Evolutionary conservation across 2,329 filamentous ascomycete species (phyloP), one percentile per base, ranked within the genome.

Genomic region (Phaeophleospora eucalypticola): DNA sequence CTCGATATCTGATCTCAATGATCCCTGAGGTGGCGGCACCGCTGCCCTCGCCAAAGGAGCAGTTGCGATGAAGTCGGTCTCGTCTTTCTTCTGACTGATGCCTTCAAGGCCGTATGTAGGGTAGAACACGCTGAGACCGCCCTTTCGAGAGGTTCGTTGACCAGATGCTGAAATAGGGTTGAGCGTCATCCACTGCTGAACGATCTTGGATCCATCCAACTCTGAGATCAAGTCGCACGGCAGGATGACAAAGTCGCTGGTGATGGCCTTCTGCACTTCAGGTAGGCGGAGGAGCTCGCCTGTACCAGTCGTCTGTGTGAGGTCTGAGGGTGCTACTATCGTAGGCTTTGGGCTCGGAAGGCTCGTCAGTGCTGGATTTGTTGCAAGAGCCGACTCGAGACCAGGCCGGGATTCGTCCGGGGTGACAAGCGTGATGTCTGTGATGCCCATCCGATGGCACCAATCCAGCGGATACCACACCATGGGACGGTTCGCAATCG

Each of bases 211-310:
- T 10, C 89, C 90, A 2, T 86, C 84, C 14, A 97, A 73, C 62
- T 95, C 90, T 65, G 89, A 96, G 33, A 98, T 83, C 4, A 98
- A 75, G 65, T 98, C 93, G 68, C 93, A 98, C 0, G 93, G 91
- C 3, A 98, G 74, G 2, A 97, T 81, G 19, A 96, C 73, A 62
- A 98, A 97, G 68, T 98, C 89, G 10, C 83, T 82, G 44, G 81
- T 89, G 58, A 98, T 81, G 6, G 82, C 77, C n/a, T 77, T 75
- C 62, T 86, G 83, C 36, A 97, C 82, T 65, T 95, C 87, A 1
- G 87, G 85, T 7, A 95, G 76, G 8, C 90, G 82, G 43, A 98
- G 79, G 16, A 97, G 82, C 61, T 95, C 86, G 6, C 88, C 90
- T 4, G 93, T 97, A 42, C 89, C 89, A 0, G 86, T 95, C 49